Base-by-base conservation (phyloP, 75 land plant genomes). In the Pinus albicaulis region DNA sequence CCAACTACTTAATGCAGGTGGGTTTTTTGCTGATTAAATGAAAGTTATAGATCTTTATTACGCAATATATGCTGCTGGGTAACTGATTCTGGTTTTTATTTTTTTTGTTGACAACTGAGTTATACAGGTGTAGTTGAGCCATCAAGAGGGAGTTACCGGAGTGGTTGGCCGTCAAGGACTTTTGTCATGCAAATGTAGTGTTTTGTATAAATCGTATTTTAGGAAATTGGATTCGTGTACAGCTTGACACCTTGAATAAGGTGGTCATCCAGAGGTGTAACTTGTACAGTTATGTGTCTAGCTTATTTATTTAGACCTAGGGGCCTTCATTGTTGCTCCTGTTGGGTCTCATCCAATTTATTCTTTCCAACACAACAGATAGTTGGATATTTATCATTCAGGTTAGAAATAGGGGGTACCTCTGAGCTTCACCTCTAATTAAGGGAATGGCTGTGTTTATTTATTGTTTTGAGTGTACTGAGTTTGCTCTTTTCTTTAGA, bases 241-340 rank as follows among this genome's bases (percentile, higher is more conserved):
- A 68, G 71, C 53, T 68, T 19, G 48, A 68, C 52, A 11, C 1
- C 71, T 68, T n/a, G 48, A 66, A n/a, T 20, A 38, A 38, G 48
- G 52, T 41, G 71, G 24, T 38, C 14, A 20, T 68, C 52, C 31
- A 68, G 52, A 68, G 41, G 11, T 41, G 23, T 68, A 68, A 68
- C 52, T 19, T 66, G 71, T 38, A 66, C 48, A 38, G 48, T 19
- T 36, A 38, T 44, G 38, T 66, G 12, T 19, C 36, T 17, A 36
- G 66, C 66, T 66, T 38, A 68, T 68, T 68, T 68, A 68, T 68
- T n/a, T 68, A 68, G 71, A 38, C 71, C 13, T 68, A 68, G 71
- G 48, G 71, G 52, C 71, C 71, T 20, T 41, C 71, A 68, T 38
- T 68, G 41, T 68, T 11, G 22, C 52, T 68, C 52, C 71, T 68